phyloP scores from a whole-genome alignment of 2,329 filamentous ascomycete species.

The Colletotrichum sp. region DNA sequence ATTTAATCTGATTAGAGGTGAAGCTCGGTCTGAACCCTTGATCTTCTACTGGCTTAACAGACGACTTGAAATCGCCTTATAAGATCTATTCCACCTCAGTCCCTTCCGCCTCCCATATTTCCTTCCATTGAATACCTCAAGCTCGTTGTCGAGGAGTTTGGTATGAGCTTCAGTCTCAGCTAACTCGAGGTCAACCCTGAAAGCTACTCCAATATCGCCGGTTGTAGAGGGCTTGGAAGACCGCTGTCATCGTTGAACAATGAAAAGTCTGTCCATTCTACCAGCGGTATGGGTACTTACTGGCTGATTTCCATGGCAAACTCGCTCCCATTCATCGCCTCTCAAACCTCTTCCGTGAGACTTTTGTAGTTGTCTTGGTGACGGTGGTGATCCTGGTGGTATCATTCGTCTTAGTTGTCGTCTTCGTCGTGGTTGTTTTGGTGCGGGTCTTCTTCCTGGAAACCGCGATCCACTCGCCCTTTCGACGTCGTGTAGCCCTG shows the following conservation, averaged over 20 bases:
- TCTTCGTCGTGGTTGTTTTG: background rate
- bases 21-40: background rate
- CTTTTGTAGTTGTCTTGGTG: background rate
- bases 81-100: background rate
- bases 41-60: background rate
- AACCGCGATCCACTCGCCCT: background rate
- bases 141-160: accelerated
- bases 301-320: no score
- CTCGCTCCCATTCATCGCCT: background rate
- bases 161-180: background rate
- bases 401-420: background rate
- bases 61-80: background rate
- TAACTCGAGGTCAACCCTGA: no score
- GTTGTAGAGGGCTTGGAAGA: background rate
- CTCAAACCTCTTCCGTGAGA: background rate
- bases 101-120: accelerated
- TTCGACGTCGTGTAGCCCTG: accelerated
- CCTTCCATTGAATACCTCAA: background rate
- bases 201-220: no score
- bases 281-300: no score
- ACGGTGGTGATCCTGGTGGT: background rate
- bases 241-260: background rate
- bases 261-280: background rate
- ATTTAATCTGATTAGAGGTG: accelerated
- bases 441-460: background rate